Evolutionary conservation across 352 stramenopile species (phyloP).

Genomic region (Phytopythium litorale): DNA sequence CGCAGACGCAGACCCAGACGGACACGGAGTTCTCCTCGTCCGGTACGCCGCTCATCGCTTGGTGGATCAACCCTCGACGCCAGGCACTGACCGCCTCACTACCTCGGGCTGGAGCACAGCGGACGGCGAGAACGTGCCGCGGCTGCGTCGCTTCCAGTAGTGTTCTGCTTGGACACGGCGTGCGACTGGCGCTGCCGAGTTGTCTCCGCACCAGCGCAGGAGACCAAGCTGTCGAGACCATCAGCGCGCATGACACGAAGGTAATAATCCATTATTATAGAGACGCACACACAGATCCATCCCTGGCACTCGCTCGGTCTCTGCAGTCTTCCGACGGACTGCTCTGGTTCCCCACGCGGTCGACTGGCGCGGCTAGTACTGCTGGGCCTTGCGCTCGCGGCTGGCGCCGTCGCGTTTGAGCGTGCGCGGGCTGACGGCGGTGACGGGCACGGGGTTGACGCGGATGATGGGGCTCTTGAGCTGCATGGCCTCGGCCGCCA

Average conservation of each 20-base stretch:
- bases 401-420: neutral
- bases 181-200: neutral
- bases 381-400: neutral
- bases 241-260: neutral
- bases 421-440: conserved; percentile 9
- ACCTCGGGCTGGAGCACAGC: conserved; percentile 1
- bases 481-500: conserved; percentile 25
- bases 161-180: neutral
- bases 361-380: neutral
- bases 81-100: neutral
- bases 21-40: conserved; percentile 9
- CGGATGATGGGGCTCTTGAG: conserved; percentile 49
- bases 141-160: conserved; percentile 6
- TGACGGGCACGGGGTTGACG: conserved; percentile 60
- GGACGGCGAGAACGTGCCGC: conserved; percentile 8
- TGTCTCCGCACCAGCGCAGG: neutral
- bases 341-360: neutral
- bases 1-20: conserved; percentile 24
- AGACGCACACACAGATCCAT: conserved; percentile 2
- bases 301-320: neutral
- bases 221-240: neutral
- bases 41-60: conserved; percentile 5
- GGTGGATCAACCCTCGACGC: too few species aligned
- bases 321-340: conserved; percentile 5
- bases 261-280: conserved; percentile 4